Evolutionary conservation across 2,329 filamentous ascomycete genomes (phyloP), one percentile per base, ranked within the genome.

Genomic region (Scedosporium apiospermum): DNA sequence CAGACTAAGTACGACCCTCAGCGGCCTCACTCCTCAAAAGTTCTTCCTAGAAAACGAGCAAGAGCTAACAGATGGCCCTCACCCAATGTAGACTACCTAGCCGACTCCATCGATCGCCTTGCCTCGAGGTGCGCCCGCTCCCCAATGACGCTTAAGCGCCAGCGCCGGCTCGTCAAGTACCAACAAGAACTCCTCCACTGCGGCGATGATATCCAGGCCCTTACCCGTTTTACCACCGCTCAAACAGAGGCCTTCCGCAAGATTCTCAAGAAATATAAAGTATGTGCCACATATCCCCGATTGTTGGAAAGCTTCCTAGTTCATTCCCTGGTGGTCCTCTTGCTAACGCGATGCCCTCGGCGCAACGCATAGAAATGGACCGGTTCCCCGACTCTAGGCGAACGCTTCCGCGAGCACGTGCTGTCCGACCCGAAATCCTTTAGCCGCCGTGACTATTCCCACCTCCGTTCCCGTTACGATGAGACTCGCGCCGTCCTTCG

Each of bases 201-300:
- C 66, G 86, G 87, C 57, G 84, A 90, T 66, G 90, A 95, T 66
- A 85, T 91, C 62, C 82, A 84, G 62, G 83, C 84, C 4, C 78
- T 95, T 5, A 82, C 84, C 42, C 85, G 90, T 51, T 96, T 93
- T 68, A 83, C 88, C 65, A 81, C 83, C 64, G 88, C 88, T 2
- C 91, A 96, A 71, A 80, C 87, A 9, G 83, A 88, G 4, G 91
- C 88, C 3, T 93, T 96, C 68, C 83, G 85, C 62, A 96, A 96
- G 75, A 87, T 96, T 44, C 77, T 93, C 41, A 95, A 93, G 72
- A 96, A 96, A 71, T 93, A 95, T 75, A 83, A 80, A 78, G 83
- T 84, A 75, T n/a, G 75, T 63, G 27, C 34, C 26, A 34, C 26
- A 3, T 23, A 10, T 55, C 18, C 21, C 49, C 10, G 4, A n/a